These are phyloP conservation scores for Fusarium begoniae DNA, from an alignment of 2,329 filamentous ascomycete genomes.

Conservation along the genomic window DNA sequence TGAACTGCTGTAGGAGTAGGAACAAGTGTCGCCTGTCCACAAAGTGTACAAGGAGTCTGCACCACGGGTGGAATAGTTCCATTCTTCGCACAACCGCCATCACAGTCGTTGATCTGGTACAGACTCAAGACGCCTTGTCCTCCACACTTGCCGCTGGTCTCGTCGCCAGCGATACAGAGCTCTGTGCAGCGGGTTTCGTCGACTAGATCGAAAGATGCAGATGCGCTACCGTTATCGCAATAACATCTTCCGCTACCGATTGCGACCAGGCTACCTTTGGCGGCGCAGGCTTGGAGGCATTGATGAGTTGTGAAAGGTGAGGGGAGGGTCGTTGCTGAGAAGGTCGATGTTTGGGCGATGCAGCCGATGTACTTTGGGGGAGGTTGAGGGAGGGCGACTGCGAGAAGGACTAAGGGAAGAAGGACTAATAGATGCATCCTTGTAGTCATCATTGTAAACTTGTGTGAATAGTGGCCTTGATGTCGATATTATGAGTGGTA, in stretches of 20 bases:
- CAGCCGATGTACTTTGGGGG: constrained; percentile 44
- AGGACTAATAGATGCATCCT: constrained; percentile 21
- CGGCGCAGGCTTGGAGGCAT: constrained; percentile 18
- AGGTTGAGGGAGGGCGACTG: constrained; percentile 16
- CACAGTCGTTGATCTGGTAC: constrained; percentile 12
- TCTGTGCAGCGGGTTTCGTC: constrained; percentile 34
- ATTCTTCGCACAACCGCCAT: neutral
- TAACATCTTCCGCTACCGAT: constrained; percentile 35
- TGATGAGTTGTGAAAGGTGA: constrained; percentile 18
- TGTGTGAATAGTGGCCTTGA: neutral
- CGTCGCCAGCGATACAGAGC: constrained; percentile 29
- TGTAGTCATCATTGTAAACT: neutral
- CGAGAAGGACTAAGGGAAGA: constrained; percentile 37
- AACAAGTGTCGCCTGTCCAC: neutral
- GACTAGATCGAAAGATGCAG: constrained; percentile 14
- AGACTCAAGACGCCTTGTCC: constrained; percentile 27
- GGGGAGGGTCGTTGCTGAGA: constrained; percentile 26
- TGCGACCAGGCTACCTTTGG: constrained; percentile 34
- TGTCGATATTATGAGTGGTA: neutral
- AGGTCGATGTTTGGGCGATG: constrained; percentile 31
- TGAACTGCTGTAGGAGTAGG: neutral
- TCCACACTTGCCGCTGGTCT: constrained; percentile 38
- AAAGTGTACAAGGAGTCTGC: constrained; percentile 9
- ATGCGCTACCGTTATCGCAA: constrained; percentile 26
- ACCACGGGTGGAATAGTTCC: constrained; percentile 7